Conservation (phyloP, 768 basidiomycete genomes). For the Rhizopogon vinicolor region DNA sequence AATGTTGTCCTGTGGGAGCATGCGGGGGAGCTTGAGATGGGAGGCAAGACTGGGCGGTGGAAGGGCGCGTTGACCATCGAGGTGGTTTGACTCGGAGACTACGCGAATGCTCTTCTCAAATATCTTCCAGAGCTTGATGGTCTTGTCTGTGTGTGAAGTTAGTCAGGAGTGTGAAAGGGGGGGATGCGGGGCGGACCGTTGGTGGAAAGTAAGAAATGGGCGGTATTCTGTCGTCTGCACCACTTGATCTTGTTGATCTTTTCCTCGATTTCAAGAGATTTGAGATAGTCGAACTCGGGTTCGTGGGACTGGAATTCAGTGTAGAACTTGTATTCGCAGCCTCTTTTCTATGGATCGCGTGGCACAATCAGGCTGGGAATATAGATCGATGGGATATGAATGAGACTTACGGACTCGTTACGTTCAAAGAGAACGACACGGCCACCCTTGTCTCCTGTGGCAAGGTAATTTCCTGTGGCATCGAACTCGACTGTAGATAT, state of each 20-base stretch:
- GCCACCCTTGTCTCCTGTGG: slow-evolving; percentile 99
- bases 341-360: slow-evolving; percentile 79
- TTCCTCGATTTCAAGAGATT: slow-evolving; percentile 99
- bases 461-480: slow-evolving; percentile 98
- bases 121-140: slow-evolving; percentile 99
- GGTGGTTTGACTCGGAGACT: slow-evolving; percentile 94
- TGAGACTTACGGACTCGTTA: slow-evolving; percentile 80
- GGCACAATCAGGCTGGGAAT: slow-evolving; percentile 25
- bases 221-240: slow-evolving; percentile 97
- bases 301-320: slow-evolving; percentile 99
- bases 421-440: slow-evolving; percentile 98
- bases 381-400: slow-evolving; percentile 3
- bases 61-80: slow-evolving; percentile 69
- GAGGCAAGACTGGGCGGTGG: slow-evolving; percentile 53
- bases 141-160: slow-evolving; percentile 71
- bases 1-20: slow-evolving; percentile 94
- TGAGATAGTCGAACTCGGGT: slow-evolving; percentile 99
- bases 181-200: slow-evolving; percentile 63
- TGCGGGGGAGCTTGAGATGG: slow-evolving; percentile 83
- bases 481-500: slow-evolving; percentile 99
- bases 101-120: slow-evolving; percentile 96
- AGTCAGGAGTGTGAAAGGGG: neutral
- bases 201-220: slow-evolving; percentile 95
- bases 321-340: slow-evolving; percentile 99
- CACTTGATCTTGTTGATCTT: slow-evolving; percentile 99